Evolutionary conservation across 2,329 filamentous ascomycete genomes (phyloP), one percentile per base, ranked within the genome.

Genomic region (Rasamsonia emersonii): DNA sequence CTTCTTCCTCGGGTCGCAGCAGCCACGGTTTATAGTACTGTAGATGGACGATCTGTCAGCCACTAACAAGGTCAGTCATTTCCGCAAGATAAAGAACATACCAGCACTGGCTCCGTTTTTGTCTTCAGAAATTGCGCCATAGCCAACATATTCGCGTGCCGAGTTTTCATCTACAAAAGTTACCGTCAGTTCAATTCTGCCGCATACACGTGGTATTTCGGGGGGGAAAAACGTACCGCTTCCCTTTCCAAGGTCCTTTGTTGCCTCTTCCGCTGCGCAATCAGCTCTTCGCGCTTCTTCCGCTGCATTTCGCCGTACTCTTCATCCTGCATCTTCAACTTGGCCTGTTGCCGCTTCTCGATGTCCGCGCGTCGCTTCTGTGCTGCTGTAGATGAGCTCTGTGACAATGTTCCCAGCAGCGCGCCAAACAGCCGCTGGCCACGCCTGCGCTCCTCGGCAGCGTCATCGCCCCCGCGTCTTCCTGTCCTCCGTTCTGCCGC

Each of bases 1-100:
- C 71, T 55, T 88, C 75, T 54, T 95, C 81, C 26, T 74, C 68
- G 4, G 65, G 56, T 18, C 75, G 76, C 35, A 83, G 67, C 46
- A 86, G 77, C 80, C 82, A 93, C 1, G 89, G 89, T 27, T 80
- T 78, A 58, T 91, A 95, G 56, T 82, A 89, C 86, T 94, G 42
- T 9, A 24, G 6, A 34, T n/a, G n/a, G n/a, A n/a, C 9, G 21
- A 23, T 13, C 23, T 43, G 47, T 57, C 44, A 53, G 20, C 43
- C 10, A 38, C 11, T 16, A n/a, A n/a, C n/a, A n/a, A n/a, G n/a
- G 17, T 35, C 23, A 40, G 18, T 18, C 8, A 34, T 19, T 17
- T 17, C 7, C 34, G 17, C 9, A 9, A 23, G 8, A 17, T 9
- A 18, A 14, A 18, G 7, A 28, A 68, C 82, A 52, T 68, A 93